Evolutionary conservation across 2,329 filamentous ascomycete genomes (phyloP).

Genomic region (Fusarium oxysporum): DNA sequence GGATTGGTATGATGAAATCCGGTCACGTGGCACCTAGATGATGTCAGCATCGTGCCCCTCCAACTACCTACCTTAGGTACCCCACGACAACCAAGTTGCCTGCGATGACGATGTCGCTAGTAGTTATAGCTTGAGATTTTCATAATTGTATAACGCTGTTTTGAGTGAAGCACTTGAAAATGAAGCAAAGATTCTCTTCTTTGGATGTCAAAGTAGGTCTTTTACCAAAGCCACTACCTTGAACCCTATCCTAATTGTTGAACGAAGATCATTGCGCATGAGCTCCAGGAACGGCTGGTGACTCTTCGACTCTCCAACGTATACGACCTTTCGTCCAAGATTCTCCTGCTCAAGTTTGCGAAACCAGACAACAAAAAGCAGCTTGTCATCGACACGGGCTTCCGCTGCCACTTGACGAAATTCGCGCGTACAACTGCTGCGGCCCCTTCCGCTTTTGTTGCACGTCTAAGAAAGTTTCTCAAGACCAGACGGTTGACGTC

Average conservation of each 20-base stretch:
- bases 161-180: constrained; percentile 51
- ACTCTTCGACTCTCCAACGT: constrained; percentile 89
- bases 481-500: constrained; percentile 87
- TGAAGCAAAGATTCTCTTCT: constrained; percentile 87
- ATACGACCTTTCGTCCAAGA: constrained; percentile 95
- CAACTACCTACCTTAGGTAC: constrained; percentile 13
- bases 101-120: constrained; percentile 22
- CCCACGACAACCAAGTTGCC: constrained; percentile 12
- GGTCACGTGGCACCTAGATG: constrained; percentile 27
- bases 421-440: constrained; percentile 89
- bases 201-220: constrained; percentile 74
- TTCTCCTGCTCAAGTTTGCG: constrained; percentile 94
- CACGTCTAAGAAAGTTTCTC: constrained; percentile 85
- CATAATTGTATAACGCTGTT: constrained; percentile 12
- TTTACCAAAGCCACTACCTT: not conserved
- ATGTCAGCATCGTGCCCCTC: constrained; percentile 38
- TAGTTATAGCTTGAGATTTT: constrained; percentile 24
- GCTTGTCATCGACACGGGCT: constrained; percentile 92
- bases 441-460: constrained; percentile 86
- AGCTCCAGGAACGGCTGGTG: constrained; percentile 82
- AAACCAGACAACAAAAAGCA: constrained; percentile 91
- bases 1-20: not conserved
- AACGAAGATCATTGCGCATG: constrained; percentile 87
- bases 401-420: constrained; percentile 92
- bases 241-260: constrained; percentile 5